These are phyloP conservation scores for Euphorbia celastroides DNA, from an alignment of 441 rosid species.

Conservation along the genomic window DNA sequence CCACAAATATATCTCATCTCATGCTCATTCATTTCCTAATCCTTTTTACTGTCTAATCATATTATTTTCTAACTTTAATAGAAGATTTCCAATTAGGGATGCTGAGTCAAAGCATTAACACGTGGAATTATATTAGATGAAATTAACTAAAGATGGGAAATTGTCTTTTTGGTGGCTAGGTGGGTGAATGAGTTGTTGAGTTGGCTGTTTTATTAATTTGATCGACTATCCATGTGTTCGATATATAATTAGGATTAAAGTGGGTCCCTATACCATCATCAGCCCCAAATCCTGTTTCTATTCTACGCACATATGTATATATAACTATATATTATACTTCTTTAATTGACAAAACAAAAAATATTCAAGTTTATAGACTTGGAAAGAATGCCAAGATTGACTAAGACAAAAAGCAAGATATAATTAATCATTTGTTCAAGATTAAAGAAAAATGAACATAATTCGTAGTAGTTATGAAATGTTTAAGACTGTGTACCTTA, in stretches of 20 bases:
- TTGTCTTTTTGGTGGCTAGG: constrained; percentile 30
- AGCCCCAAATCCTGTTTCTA: constrained; percentile 18
- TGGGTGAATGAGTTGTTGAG: constrained; percentile 19
- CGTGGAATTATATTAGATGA: constrained; percentile 31
- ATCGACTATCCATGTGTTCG: constrained; percentile 26
- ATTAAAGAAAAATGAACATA: constrained; percentile 9
- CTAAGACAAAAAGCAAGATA: constrained; percentile 21
- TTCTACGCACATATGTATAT: constrained; percentile 3
- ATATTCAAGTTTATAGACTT: constrained; percentile 15
- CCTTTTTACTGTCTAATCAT: constrained; percentile 23
- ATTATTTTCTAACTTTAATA: constrained; percentile 28
- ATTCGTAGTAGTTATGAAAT: constrained; percentile 6
- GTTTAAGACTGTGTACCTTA: background rate
- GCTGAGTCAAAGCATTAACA: constrained; percentile 17
- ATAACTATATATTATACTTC: constrained; percentile 20
- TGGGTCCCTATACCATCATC: constrained; percentile 29
- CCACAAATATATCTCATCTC: constrained; percentile 36
- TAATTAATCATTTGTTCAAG: constrained; percentile 13
- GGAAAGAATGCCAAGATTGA: constrained; percentile 44
- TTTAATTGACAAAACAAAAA: constrained; percentile 29
- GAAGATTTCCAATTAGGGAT: constrained; percentile 45
- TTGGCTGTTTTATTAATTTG: constrained; percentile 27
- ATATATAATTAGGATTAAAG: constrained; percentile 18
- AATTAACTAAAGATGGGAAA: constrained; percentile 5
- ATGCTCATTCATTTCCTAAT: constrained; percentile 36